Base-by-base conservation (phyloP, 139 green algal species). In the Diplosphaera chodatii region DNA sequence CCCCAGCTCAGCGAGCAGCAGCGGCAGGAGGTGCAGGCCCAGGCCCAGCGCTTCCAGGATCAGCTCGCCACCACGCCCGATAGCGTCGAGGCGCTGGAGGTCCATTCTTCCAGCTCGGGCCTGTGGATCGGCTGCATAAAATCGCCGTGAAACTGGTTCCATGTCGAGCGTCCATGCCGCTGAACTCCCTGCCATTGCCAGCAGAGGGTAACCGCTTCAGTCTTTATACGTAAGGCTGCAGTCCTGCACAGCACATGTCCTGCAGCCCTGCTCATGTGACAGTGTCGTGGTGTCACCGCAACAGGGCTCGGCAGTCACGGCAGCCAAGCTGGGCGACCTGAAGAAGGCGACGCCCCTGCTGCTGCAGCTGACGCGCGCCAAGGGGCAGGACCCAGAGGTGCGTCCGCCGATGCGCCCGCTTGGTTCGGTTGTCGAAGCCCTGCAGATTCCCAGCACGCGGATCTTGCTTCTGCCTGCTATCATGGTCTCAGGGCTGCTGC, bases 381-480 rank as follows among this genome's bases (percentile, higher is more conserved):
- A 67, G 48, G 70, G 79, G 6, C 32, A 63, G 6, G 73, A 84
- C 25, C 23, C 37, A 3, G 73, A 79, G 15, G 74, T 69, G 20
- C 77, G 80, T 67, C 69, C 72, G n/a, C 40, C 82, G 64, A 73
- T 86, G 72, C 59, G 64, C 30, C 55, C 8, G 27, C 59, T 33
- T 32, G 23, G 59, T 32, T 20, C 25, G 27, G 4, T 33, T 4
- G 4, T 5, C 15, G 23, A 63, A n/a, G 55, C 4, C 23, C 8
- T 30, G 55, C 55, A 22, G 10, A 10, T 16, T 63, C 10, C 37
- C 37, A 10, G 37, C 37, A n/a, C n/a, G n/a, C n/a, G n/a, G n/a
- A n/a, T n/a, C n/a, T n/a, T n/a, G n/a, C 37, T 48, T 6, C 8
- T 48, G 37, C 10, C 8, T 48, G 6, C 8, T 6, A 10, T 48